phyloP scores from a whole-genome alignment of 2,329 filamentous ascomycete genomes.

The Endoconidiophora polonica region DNA sequence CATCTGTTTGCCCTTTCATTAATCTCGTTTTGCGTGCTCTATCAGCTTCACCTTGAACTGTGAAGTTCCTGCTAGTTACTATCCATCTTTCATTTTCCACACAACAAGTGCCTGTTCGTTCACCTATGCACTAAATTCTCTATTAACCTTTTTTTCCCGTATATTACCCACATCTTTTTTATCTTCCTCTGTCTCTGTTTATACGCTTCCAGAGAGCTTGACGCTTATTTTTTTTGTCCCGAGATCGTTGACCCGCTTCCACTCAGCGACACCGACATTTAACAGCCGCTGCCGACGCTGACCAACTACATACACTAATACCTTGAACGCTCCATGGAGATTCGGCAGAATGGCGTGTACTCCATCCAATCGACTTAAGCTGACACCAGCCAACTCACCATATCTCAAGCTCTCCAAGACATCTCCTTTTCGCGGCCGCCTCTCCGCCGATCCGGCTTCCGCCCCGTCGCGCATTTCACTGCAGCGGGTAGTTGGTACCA shows the following conservation, averaged over 20 bases:
- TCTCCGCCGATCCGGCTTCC: constrained; percentile 24
- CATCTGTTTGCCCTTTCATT: background rate
- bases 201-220: too few relatives aligned
- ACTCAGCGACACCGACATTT: too few relatives aligned
- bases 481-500: constrained; percentile 79
- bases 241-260: background rate
- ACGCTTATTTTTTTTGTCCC: background rate
- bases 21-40: background rate
- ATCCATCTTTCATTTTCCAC: background rate
- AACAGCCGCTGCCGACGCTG: too few relatives aligned
- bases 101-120: background rate
- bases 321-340: constrained; percentile 30
- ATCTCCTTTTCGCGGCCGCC: constrained; percentile 36
- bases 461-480: constrained; percentile 50
- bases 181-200: too few relatives aligned
- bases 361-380: constrained; percentile 42
- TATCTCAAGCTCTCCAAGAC: constrained; percentile 43
- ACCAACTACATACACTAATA: background rate
- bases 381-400: constrained; percentile 65
- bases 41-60: too few relatives aligned
- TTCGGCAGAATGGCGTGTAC: constrained; percentile 36
- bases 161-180: too few relatives aligned
- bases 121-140: too few relatives aligned
- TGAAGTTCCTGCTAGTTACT: too few relatives aligned
- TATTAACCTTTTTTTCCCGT: too few relatives aligned